Evolutionary conservation across 2,329 filamentous ascomycete genomes (phyloP).

Genomic region (Acarospora socialis): DNA sequence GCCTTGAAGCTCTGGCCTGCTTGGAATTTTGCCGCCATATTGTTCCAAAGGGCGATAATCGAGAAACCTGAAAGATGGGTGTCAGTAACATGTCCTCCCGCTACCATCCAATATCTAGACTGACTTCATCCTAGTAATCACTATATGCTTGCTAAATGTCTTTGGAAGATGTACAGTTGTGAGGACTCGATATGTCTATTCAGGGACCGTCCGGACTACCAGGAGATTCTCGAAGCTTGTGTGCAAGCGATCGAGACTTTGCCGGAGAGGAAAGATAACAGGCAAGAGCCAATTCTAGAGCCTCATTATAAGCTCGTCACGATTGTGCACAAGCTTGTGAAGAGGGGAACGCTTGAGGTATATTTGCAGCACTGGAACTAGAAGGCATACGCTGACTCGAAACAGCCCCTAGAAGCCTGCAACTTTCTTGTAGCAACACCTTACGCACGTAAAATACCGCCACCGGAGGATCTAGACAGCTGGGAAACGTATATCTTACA

Average conservation of each 20-base stretch:
- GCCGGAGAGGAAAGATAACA: constrained; percentile 45
- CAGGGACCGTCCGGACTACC: constrained; percentile 22
- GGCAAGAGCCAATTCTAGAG: constrained; percentile 66
- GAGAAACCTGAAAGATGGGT: constrained; percentile 50
- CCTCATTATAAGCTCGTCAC: constrained; percentile 86
- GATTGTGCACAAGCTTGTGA: constrained; percentile 67
- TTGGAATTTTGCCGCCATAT: constrained; percentile 49
- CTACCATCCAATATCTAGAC: constrained; percentile 4
- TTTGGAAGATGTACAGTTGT: constrained; percentile 54
- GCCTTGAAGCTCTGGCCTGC: constrained; percentile 45
- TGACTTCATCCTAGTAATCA: constrained; percentile 30
- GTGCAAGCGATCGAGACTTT: constrained; percentile 45
- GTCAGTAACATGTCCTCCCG: constrained; percentile 24
- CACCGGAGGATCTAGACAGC: constrained; percentile 34
- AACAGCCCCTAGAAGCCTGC: constrained; percentile 32
- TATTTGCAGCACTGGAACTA: constrained; percentile 11
- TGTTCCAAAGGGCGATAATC: constrained; percentile 45
- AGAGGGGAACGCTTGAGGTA: constrained; percentile 30
- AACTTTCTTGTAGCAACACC: constrained; percentile 38
- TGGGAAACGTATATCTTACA: constrained; percentile 49
- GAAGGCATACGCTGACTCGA: constrained; percentile 16
- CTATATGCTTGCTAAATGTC: constrained; percentile 56
- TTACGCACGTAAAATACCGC: constrained; percentile 39
- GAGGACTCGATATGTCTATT: constrained; percentile 27
- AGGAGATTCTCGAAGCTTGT: constrained; percentile 42